These are phyloP conservation scores for Cudoniella acicularis DNA, from an alignment of 495 filamentous ascomycete genomes.

Conservation along the genomic window DNA sequence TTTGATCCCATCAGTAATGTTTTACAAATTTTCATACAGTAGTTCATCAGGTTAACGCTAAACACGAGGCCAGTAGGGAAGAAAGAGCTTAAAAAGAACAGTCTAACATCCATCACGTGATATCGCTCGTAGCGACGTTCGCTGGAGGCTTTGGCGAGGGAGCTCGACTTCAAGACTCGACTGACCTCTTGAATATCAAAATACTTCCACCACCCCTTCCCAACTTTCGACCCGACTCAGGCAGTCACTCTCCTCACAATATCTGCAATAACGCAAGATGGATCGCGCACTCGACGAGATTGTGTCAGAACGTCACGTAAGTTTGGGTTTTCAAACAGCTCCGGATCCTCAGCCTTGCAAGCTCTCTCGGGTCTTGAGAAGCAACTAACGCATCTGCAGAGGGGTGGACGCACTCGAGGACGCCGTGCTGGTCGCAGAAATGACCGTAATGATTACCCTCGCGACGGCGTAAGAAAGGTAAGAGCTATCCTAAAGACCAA, in stretches of 20 bases:
- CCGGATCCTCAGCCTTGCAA: constrained; percentile 1
- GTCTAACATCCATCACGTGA: constrained; percentile 7
- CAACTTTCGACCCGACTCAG: not conserved
- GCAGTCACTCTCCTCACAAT: not conserved
- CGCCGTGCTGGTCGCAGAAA: constrained; percentile 51
- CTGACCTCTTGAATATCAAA: not conserved
- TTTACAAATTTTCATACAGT: no score
- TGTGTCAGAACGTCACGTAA: constrained; percentile 76
- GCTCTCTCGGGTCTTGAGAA: constrained; percentile 3
- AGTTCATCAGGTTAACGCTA: no score
- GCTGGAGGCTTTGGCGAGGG: not conserved
- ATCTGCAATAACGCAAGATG: constrained; percentile 38
- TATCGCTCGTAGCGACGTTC: not conserved
- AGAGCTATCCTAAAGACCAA: constrained; percentile 3
- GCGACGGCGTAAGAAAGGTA: constrained; percentile 84
- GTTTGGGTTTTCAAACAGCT: constrained; percentile 19
- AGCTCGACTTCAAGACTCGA: not conserved
- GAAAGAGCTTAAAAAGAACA: not conserved
- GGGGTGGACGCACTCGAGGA: constrained; percentile 29
- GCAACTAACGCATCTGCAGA: constrained; percentile 7
- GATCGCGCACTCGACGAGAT: constrained; percentile 84
- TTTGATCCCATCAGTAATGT: no score
- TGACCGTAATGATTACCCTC: constrained; percentile 55
- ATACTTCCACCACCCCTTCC: not conserved
- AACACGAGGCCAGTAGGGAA: no score